Evolutionary conservation across 768 basidiomycete genomes (phyloP), one percentile per base, ranked within the genome.

Genomic region (Collybia sordida): DNA sequence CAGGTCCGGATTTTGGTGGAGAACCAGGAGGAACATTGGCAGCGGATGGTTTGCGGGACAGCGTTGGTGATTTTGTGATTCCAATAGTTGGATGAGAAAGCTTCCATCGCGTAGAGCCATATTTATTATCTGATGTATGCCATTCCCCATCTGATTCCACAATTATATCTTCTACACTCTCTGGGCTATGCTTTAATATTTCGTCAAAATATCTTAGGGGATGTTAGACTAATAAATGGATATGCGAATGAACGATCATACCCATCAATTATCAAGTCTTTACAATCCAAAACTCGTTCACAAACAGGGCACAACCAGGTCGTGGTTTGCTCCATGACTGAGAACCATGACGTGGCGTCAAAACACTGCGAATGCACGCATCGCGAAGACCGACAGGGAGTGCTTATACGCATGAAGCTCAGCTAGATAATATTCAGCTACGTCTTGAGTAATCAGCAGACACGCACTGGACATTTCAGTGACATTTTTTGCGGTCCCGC

Each of bases 231-330:
- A 24, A 6, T 22, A 18, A 21, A 25, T 6, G 15, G 27, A 19
- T 35, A 15, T 8, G 6, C 15, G 24, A 24, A 14, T n/a, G 24
- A 27, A n/a, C n/a, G 12, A 11, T 23, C 81, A 37, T 66, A 93
- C 95, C 93, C 95, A 63, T 99, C 97, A 50, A 96, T 78, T 31
- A 97, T 86, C 28, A 99, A 72, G 52, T 98, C 92, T 27, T 88
- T 87, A 17, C 82, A 71, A 55, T 86, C 82, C 46, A 99, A 66
- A 40, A 77, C 72, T 61, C 82, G 85, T 64, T 93, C 91, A 68
- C 97, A 98, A 37, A 93, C 88, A 22, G 97, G 96, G 68, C 97
- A 98, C 40, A 88, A 67, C 88, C 91, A 99, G 24, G 93, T 94
- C 2, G 96, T 97, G 7, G 94, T 98, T 70, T 92, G 87, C 61